Evolutionary conservation across 805 yeast species (phyloP).

Genomic region (Priceomyces carsonii): DNA sequence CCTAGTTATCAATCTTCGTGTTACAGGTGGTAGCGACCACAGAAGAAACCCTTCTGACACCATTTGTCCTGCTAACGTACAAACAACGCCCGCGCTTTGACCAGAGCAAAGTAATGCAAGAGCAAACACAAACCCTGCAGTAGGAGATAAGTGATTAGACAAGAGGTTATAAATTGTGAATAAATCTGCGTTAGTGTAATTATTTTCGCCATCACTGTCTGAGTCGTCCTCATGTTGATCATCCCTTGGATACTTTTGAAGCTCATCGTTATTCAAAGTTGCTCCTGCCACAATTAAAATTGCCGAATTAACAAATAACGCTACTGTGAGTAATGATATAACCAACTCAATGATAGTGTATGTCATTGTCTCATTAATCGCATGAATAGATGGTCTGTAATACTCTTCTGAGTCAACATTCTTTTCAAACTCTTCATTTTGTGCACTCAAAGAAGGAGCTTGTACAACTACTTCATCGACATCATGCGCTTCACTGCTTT

Average conservation of each 20-base stretch:
- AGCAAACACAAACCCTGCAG: slow-evolving; percentile 89
- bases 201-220: slow-evolving; percentile 39
- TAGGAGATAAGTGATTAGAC: slow-evolving; percentile 67
- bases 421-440: slow-evolving; percentile 6
- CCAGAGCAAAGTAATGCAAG: slow-evolving; percentile 86
- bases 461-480: slow-evolving; percentile 3
- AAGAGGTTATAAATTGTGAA: slow-evolving; percentile 77
- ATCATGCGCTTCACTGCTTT: slow-evolving; percentile 10
- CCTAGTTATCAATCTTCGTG: slow-evolving; percentile 77
- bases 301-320: slow-evolving; percentile 89
- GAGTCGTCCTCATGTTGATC: slow-evolving; percentile 12
- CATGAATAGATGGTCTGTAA: slow-evolving; percentile 75
- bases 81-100: slow-evolving; percentile 93
- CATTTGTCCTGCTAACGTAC: slow-evolving; percentile 92
- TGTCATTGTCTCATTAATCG: slow-evolving; percentile 75
- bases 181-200: slow-evolving; percentile 63
- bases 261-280: slow-evolving; percentile 51
- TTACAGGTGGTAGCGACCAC: slow-evolving; percentile 81
- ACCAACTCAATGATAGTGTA: slow-evolving; percentile 82
- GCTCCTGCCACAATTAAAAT: slow-evolving; percentile 92
- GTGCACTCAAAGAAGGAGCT: slow-evolving; percentile 1
- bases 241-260: slow-evolving; percentile 16
- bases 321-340: slow-evolving; percentile 80
- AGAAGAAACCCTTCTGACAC: slow-evolving; percentile 86
- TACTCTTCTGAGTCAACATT: slow-evolving; percentile 35